Percentiles rank a stretch among this genome's conserved stretches.
These are phyloP conservation scores for Trebouxia sp. DNA, from an alignment of 139 green algal genomes.

Conservation along the genomic window DNA sequence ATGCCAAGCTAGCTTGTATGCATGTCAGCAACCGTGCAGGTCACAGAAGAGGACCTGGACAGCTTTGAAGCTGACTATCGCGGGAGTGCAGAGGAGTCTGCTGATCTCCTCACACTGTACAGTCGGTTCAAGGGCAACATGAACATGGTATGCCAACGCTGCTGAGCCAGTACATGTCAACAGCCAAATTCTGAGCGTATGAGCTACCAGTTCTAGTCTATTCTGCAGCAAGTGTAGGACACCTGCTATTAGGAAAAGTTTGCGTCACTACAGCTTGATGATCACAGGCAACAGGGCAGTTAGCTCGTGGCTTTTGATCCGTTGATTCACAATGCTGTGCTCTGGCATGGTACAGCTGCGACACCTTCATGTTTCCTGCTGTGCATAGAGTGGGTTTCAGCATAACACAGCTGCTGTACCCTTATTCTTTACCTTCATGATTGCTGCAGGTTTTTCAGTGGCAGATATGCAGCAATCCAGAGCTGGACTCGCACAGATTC, in stretches of 20 bases:
- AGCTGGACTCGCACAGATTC: slow-evolving; percentile 82
- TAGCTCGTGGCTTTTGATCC: background rate
- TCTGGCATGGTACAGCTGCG: background rate
- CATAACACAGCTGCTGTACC: background rate
- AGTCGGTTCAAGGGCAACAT: slow-evolving; percentile 80
- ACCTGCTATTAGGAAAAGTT: background rate
- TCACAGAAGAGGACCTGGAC: slow-evolving; percentile 69
- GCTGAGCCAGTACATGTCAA: too few species aligned
- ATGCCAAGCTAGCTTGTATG: too few species aligned
- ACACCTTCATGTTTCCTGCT: background rate
- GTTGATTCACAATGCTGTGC: background rate
- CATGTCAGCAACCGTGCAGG: too few species aligned
- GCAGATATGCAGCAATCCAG: slow-evolving; percentile 78
- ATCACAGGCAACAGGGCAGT: background rate
- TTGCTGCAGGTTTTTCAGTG: slow-evolving; percentile 73
- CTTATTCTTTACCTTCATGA: background rate
- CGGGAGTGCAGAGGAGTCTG: slow-evolving; percentile 72
- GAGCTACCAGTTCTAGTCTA: background rate
- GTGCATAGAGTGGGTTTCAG: background rate
- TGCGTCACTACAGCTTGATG: background rate
- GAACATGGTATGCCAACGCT: slow-evolving; percentile 50
- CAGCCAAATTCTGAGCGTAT: too few species aligned
- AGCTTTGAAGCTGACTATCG: slow-evolving; percentile 67
- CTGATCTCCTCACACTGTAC: slow-evolving; percentile 81
- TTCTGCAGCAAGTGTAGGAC: background rate